Evolutionary conservation across 2,329 filamentous ascomycete species (phyloP).

Genomic region (Colletotrichum shisoi): DNA sequence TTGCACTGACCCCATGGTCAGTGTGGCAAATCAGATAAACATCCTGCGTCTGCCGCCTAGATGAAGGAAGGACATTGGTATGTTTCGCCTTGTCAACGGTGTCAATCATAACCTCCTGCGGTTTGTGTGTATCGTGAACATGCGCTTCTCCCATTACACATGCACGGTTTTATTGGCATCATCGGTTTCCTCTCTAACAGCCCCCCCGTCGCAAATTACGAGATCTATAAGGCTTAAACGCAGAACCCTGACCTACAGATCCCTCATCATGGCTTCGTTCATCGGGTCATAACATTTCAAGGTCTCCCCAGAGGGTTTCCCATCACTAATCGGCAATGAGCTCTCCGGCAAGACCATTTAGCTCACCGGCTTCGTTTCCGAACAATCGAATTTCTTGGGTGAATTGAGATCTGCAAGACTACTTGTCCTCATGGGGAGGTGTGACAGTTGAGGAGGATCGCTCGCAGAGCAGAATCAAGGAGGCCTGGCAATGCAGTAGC

Average conservation of each 20-base stretch:
- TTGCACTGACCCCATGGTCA: neutral
- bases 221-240: neutral
- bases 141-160: no score
- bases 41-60: neutral
- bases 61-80: neutral
- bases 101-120: no score
- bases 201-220: no score
- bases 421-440: constrained; percentile 36
- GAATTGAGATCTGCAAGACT: constrained; percentile 50
- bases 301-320: no score
- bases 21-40: neutral
- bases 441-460: constrained; percentile 39
- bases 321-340: neutral
- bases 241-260: neutral
- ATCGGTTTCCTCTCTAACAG: no score
- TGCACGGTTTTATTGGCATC: no score
- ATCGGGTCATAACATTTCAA: neutral
- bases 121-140: no score
- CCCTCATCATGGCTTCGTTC: neutral
- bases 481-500: neutral
- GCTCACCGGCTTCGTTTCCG: constrained; percentile 46
- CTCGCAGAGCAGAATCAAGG: constrained; percentile 31
- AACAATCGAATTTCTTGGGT: constrained; percentile 46
- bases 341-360: neutral
- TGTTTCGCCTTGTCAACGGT: neutral